A percentile compares a stretch with the other conserved stretches of the same genome.
These are phyloP conservation scores for Stromatinia cepivora DNA, from an alignment of 2,329 filamentous ascomycete genomes.

Conservation along the genomic window DNA sequence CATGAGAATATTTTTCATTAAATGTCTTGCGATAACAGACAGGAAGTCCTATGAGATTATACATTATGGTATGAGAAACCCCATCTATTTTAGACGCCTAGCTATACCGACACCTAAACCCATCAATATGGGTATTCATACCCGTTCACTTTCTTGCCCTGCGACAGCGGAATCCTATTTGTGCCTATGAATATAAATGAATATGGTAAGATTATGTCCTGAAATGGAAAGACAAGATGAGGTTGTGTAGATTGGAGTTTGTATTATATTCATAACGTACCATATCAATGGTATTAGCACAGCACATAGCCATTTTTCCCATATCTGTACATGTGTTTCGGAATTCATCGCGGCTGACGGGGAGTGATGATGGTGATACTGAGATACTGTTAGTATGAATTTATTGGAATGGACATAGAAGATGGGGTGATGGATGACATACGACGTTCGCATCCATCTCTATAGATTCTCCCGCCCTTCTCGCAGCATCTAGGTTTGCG, in stretches of 20 bases:
- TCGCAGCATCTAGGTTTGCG: constrained; percentile 14
- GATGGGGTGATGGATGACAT: neutral
- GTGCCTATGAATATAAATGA: neutral
- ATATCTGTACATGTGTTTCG: neutral
- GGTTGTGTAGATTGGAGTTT: neutral
- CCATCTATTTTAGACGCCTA: neutral
- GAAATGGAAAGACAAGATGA: no score
- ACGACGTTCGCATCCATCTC: constrained; percentile 7
- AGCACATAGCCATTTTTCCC: neutral
- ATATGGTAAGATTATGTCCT: neutral
- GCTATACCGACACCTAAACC: neutral
- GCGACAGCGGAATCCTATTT: constrained; percentile 3
- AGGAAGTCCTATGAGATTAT: neutral
- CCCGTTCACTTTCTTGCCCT: neutral
- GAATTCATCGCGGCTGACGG: neutral
- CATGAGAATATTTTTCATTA: neutral
- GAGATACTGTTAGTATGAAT: neutral
- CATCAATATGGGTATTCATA: neutral
- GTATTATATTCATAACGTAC: neutral
- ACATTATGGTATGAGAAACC: neutral
- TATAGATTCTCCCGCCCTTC: neutral
- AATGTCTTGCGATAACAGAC: neutral
- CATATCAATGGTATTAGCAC: neutral
- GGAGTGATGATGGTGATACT: neutral
- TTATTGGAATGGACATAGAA: neutral